Base-by-base conservation (phyloP, 805 yeast genomes). In the Cyberlindnera amylophila region DNA sequence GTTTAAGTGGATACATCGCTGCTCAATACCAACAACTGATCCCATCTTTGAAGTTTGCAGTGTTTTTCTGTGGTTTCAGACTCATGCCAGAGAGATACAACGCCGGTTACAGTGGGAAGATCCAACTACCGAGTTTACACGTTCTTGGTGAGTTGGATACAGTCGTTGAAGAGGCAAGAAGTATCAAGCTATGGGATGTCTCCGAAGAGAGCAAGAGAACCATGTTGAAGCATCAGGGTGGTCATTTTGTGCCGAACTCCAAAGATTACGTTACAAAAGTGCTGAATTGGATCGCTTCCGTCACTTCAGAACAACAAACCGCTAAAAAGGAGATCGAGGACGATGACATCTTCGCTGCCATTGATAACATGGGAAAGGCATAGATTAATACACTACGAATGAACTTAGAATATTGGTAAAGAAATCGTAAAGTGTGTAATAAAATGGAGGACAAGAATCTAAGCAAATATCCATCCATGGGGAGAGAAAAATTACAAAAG, bases 191-290 rank as follows among this genome's bases (percentile, higher is more conserved):
- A n/a, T 80, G 69, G 49, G 73, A 78, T 9, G 66, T 70, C 14
- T 75, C 75, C 47, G 65, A 63, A 26, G 69, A 64, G 15, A 57
- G 54, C 3, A 61, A 62, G 15, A 64, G 86, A 16, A 70, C 67
- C 0, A 34, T 72, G 34, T 52, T 89, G 44, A 82, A 75, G 48
- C 99, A 91, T 58, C 95, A 97, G 4, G 98, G 98, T 39, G 96
- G 96, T 1, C 99, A 91, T 59, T 91, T 82, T 58, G 95, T 91
- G 30, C 99, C 99, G n/a, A 87, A 86, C 57, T 77, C 87, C 4
- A 85, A 83, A 43, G 57, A 46, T 14, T 66, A 63, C 42, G 65
- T 64, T 1, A 36, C 51, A 7, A 63, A 64, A 36, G 59, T 67
- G 8, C 36, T 62, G 14, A 49, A 51, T 27, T 69, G 73, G 73